phyloP scores from a whole-genome alignment of 768 basidiomycete species.

The Clathrus columnatus region DNA sequence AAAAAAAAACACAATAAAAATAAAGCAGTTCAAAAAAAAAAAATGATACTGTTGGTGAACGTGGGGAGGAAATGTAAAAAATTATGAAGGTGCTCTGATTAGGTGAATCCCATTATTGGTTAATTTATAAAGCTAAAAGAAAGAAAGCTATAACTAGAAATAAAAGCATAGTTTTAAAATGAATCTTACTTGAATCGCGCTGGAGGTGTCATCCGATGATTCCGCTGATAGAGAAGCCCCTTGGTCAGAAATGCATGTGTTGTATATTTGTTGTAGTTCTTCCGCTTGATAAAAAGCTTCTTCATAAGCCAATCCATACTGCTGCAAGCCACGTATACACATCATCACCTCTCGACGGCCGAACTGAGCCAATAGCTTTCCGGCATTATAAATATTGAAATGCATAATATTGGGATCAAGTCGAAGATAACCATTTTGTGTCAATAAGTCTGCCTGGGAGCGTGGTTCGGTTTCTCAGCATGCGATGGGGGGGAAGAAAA shows the following conservation, averaged over 20 bases:
- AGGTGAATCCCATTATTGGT: neutral
- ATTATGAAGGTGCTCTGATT: neutral
- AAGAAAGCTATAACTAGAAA: too few relatives aligned
- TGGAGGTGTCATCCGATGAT: neutral
- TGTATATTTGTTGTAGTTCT: slow-evolving; percentile 46
- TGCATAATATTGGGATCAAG: slow-evolving; percentile 87
- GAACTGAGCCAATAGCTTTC: slow-evolving; percentile 69
- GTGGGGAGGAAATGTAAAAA: neutral
- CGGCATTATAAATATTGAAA: slow-evolving; percentile 77
- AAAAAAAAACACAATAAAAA: neutral
- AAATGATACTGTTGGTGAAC: too few relatives aligned
- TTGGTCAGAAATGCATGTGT: neutral
- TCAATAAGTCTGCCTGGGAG: slow-evolving; percentile 66
- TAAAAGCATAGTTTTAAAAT: too few relatives aligned
- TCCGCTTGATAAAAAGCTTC: slow-evolving; percentile 72
- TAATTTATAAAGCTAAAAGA: neutral
- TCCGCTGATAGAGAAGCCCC: neutral
- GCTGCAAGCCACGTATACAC: slow-evolving; percentile 78
- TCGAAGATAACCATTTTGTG: slow-evolving; percentile 79
- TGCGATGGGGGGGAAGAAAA: slow-evolving; percentile 4
- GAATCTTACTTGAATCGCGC: neutral
- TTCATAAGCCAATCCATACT: slow-evolving; percentile 84
- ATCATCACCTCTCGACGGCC: slow-evolving; percentile 75
- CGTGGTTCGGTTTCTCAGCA: too few relatives aligned
- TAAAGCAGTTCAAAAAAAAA: too few relatives aligned